Conservation (phyloP, 352 stramenopile species). For the Phytophthora agathidicida region DNA sequence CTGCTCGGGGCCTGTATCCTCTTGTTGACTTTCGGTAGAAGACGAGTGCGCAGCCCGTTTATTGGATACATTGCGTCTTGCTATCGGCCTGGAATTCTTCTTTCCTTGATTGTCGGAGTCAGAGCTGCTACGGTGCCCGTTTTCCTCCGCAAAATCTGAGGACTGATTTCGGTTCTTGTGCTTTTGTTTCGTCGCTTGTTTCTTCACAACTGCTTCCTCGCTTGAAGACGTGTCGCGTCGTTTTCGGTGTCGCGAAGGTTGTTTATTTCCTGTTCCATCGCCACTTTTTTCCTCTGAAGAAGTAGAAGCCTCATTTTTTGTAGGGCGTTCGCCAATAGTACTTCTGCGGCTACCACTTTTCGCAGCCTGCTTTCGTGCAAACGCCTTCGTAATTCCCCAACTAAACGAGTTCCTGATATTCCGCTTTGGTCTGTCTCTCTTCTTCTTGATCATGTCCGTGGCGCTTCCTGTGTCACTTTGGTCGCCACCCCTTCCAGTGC, state of each 20-base stretch:
- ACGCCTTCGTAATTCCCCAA: constrained; percentile 74
- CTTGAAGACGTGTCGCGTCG: constrained; percentile 19
- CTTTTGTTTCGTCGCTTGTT: background rate
- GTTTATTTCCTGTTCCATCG: constrained; percentile 12
- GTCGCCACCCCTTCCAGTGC: background rate
- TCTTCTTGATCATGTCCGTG: constrained; percentile 14
- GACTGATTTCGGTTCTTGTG: constrained; percentile 7
- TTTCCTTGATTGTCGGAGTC: constrained; percentile 15
- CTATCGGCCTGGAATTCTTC: background rate
- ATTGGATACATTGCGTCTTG: constrained; percentile 1
- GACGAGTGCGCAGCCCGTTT: constrained; percentile 10
- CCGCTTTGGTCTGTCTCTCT: constrained; percentile 35
- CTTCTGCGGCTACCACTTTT: constrained; percentile 13
- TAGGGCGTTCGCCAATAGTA: background rate
- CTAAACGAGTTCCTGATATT: constrained; percentile 75
- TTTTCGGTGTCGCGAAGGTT: background rate
- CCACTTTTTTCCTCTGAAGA: constrained; percentile 23
- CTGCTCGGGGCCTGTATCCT: background rate
- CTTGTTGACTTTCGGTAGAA: constrained; percentile 29
- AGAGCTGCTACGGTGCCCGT: constrained; percentile 1
- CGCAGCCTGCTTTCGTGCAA: constrained; percentile 56
- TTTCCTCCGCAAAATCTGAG: constrained; percentile 12
- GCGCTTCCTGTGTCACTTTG: constrained; percentile 26
- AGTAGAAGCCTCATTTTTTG: background rate
- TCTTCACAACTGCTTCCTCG: constrained; percentile 11